Percentiles rank a stretch among this genome's conserved stretches.
Evolutionary conservation across 108 stramenopile species (phyloP).

Genomic region (Hondaea fermentalgiana): DNA sequence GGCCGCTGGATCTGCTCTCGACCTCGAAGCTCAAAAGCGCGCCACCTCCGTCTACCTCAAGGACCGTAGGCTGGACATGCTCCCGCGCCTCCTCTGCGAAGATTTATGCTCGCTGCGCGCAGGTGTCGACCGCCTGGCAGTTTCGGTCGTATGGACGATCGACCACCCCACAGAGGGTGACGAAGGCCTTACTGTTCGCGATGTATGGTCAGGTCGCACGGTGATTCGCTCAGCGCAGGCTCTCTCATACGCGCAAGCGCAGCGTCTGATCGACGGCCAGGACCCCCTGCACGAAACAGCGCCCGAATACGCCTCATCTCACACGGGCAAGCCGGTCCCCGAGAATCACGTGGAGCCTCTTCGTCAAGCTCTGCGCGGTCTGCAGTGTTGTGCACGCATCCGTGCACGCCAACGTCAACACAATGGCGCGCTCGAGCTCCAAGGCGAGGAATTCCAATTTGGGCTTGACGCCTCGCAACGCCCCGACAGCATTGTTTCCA

Average conservation of each 20-base stretch:
- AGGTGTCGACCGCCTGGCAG: constrained; percentile 72
- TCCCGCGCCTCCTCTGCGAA: constrained; percentile 83
- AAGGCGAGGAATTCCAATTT: constrained; percentile 55
- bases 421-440: constrained; percentile 7
- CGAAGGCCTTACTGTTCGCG: constrained; percentile 66
- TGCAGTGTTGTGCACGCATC: background rate
- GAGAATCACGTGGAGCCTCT: constrained; percentile 24
- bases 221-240: constrained; percentile 88
- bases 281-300: constrained; percentile 61
- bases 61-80: constrained; percentile 92
- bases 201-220: constrained; percentile 79
- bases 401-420: background rate
- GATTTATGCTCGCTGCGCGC: constrained; percentile 87
- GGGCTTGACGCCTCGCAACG: constrained; percentile 42
- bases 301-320: background rate
- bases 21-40: constrained; percentile 85
- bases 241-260: constrained; percentile 92
- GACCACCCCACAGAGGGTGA: constrained; percentile 77
- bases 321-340: background rate
- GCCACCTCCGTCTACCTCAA: constrained; percentile 95
- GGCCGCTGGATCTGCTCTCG: constrained; percentile 74
- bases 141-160: constrained; percentile 71
- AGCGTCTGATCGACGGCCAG: constrained; percentile 73
- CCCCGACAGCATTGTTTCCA: constrained; percentile 50
- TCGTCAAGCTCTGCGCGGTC: constrained; percentile 33